Base-by-base conservation (phyloP, 2,329 filamentous ascomycete species). In the Septoria linicola region DNA sequence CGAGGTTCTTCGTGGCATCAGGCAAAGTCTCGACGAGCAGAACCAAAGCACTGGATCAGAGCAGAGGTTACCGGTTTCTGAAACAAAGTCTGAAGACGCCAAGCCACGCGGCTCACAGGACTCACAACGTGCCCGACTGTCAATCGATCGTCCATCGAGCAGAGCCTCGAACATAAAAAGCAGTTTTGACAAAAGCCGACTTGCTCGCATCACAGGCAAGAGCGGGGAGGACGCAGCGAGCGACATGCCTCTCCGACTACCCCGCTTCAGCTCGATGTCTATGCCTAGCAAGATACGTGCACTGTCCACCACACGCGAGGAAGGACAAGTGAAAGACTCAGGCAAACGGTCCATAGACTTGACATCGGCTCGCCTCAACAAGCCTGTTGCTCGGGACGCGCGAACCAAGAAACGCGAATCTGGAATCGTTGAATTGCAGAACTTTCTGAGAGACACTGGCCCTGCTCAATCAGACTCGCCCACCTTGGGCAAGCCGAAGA, bases 161-260 rank as follows among this genome's bases (percentile, higher is more conserved):
- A 37, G 19, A 14, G 5, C 16, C 8, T 20, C 20, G 17, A 27
- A 16, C 14, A 44, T 23, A 41, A 31, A 46, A n/a, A 17, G 30
- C 17, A 42, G 41, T 11, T 25, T 40, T 8, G 43, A 52, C n/a
- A 46, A 41, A 16, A 25, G 30, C 31, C 36, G 39, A n/a, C 8
- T 53, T 17, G 21, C 57, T 19, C 56, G 55, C 3, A 60, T 63
- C 23, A 43, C 45, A 4, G 53, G 52, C 41, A 63, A 59, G 39
- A 54, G 54, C 35, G 62, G 58, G 16, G 45, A 59, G 17, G 61
- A 63, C 44, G 52, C 53, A n/a, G 49, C 59, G 21, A 43, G 59
- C 8, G 27, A 50, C 14, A 43, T 59, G 25, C 53, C 52, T 14
- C 37, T 40, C 34, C 21, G n/a, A 21, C 23, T 21, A 17, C 16